phyloP scores from a whole-genome alignment of 441 rosid genomes.

The California macrophylla region DNA sequence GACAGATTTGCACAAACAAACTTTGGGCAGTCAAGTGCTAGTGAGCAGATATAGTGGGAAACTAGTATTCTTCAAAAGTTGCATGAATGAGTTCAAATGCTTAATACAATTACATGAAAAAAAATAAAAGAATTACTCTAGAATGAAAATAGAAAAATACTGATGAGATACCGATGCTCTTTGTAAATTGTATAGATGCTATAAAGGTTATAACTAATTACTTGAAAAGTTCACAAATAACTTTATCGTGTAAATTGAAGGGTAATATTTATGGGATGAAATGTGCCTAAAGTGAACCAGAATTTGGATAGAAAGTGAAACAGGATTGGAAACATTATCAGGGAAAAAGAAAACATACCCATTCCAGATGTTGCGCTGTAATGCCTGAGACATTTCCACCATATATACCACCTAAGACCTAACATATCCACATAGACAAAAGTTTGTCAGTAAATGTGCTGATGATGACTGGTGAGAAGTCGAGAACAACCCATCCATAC shows the following conservation, averaged over 20 bases:
- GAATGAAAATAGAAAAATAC: neutral
- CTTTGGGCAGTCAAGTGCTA: neutral
- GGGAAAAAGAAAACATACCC: constrained; percentile 41
- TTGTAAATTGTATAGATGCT: neutral
- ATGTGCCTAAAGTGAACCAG: neutral
- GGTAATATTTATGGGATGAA: neutral
- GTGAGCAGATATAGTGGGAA: neutral
- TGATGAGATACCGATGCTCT: neutral
- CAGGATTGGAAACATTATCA: neutral
- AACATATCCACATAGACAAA: constrained; percentile 16
- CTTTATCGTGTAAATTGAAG: neutral
- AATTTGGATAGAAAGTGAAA: neutral
- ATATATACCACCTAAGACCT: constrained; percentile 88
- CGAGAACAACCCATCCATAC: neutral
- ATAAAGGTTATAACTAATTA: neutral
- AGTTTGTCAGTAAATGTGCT: neutral
- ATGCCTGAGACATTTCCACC: constrained; percentile 68
- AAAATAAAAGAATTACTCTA: neutral
- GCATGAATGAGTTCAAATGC: neutral
- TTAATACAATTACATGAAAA: neutral
- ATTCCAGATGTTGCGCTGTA: constrained; percentile 91
- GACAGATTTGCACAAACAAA: neutral
- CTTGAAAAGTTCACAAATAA: neutral
- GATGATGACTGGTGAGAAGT: neutral
- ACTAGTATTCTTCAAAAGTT: neutral